Percentiles rank a stretch among this genome's conserved stretches.
Evolutionary conservation across 2,329 filamentous ascomycete genomes (phyloP).

Genomic region (Phialophora expanda): DNA sequence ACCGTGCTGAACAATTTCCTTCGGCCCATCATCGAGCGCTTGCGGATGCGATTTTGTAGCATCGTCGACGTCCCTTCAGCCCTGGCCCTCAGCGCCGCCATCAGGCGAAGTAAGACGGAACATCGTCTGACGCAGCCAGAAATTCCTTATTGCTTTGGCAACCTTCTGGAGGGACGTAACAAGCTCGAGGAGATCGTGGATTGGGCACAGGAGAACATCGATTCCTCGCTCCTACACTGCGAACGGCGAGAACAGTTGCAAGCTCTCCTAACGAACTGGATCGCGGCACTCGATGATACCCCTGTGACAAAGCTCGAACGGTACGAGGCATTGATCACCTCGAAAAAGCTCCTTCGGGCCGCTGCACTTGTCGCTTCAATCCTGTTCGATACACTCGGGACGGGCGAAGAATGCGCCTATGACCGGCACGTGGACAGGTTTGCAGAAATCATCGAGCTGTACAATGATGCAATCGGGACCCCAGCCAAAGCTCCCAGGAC

Average conservation of each 20-base stretch:
- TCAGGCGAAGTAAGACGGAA: slow-evolving; percentile 26
- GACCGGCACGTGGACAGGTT: slow-evolving; percentile 40
- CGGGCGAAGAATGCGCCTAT: slow-evolving; percentile 35
- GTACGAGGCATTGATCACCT: slow-evolving; percentile 32
- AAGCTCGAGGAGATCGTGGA: slow-evolving; percentile 36
- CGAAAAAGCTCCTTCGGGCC: slow-evolving; percentile 35
- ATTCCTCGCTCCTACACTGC: slow-evolving; percentile 11
- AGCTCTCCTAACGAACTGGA: slow-evolving; percentile 31
- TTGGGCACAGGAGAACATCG: slow-evolving; percentile 35
- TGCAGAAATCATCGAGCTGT: slow-evolving; percentile 40
- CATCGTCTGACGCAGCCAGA: slow-evolving; percentile 23
- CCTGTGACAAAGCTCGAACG: slow-evolving; percentile 27
- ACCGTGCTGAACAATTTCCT: slow-evolving; percentile 36
- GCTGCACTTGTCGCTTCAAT: slow-evolving; percentile 37
- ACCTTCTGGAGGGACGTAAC: slow-evolving; percentile 37
- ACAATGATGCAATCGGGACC: slow-evolving; percentile 39
- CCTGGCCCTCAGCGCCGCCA: slow-evolving; percentile 30
- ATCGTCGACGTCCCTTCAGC: slow-evolving; percentile 37
- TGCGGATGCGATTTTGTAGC: slow-evolving; percentile 37
- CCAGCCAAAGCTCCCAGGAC: slow-evolving; percentile 24
- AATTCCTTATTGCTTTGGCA: slow-evolving; percentile 29
- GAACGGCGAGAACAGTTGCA: slow-evolving; percentile 29
- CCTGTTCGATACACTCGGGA: slow-evolving; percentile 34
- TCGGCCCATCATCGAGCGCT: slow-evolving; percentile 36
- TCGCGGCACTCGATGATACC: slow-evolving; percentile 31